Base-by-base conservation (phyloP, 768 basidiomycete genomes). In the Lentinula sp. region DNA sequence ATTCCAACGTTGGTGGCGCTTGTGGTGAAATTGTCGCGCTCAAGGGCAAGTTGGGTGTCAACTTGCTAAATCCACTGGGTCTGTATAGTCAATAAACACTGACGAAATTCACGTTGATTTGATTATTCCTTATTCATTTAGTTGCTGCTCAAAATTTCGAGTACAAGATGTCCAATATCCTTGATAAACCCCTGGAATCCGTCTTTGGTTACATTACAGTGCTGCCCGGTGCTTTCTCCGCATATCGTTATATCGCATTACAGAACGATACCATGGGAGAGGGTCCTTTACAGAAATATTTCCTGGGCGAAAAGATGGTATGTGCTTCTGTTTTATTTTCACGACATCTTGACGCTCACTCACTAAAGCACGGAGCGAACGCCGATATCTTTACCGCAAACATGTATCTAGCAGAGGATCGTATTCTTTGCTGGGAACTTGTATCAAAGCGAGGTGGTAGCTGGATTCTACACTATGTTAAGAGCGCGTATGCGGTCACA, bases 391-490 rank as follows among this genome's bases (percentile, higher is more conserved):
- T 95, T 74, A 95, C 93, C 4, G 91, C 94, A 28, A 96, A 96
- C 70, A 96, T 96, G 93, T 98, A 95, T 70, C 82, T 96, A 15
- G 93, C 93, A 8, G 93, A 95, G 72, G 93, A 94, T 79, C 85
- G 89, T 61, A 97, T 98, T 64, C 78, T 98, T 1, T 98, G 95
- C 72, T 98, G 95, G 94, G 95, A 98, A 71, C 82, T 98, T 23
- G 95, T 98, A 35, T 91, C 92, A n/a, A 98, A 98, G 69, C 85
- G 94, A 10, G 87, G 88, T 15, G 88, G 85, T 2, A 79, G 90
- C 28, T 98, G 96, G 96, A 85, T 91, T 49, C 74, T 99, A 70
- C 95, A 98, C 76, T 99, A 95, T 68, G 95, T 97, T 74, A 95
- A 97, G 69, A 93, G 89, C 0, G 94, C 95, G 2, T 93, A 93